These are phyloP conservation scores for Hanseniaspora guilliermondii DNA, from an alignment of 805 yeast genomes.

Conservation along the genomic window DNA sequence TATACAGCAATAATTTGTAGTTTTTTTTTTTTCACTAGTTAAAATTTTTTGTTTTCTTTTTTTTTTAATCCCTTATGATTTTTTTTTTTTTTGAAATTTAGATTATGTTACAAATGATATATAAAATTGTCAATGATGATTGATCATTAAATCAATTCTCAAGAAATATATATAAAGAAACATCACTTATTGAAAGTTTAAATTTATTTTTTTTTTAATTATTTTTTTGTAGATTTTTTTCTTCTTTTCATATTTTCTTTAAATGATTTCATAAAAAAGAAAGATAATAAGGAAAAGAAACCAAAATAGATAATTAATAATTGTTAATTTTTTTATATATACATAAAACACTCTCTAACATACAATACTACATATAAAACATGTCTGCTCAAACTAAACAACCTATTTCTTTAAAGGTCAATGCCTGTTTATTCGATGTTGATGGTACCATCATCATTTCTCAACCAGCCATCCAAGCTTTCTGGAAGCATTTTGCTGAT, in stretches of 20 bases:
- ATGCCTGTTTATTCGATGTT: constrained; percentile 60
- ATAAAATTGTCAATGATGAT: too few species aligned
- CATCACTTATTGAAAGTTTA: too few species aligned
- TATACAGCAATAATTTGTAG: too few species aligned
- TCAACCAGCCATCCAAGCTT: constrained; percentile 67
- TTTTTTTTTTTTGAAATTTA: neutral
- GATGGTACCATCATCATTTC: constrained; percentile 82
- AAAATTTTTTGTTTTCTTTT: too few species aligned
- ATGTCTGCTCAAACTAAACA: constrained; percentile 17
- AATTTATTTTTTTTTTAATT: too few species aligned
- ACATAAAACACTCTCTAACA: neutral
- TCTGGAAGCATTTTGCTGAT: constrained; percentile 65
- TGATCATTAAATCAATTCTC: too few species aligned
- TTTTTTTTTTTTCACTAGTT: too few species aligned
- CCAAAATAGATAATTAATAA: neutral
- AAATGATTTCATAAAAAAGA: too few species aligned
- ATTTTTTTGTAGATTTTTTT: too few species aligned
- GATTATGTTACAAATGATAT: too few species aligned
- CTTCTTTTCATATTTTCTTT: too few species aligned
- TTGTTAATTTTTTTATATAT: neutral
- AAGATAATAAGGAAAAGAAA: neutral
- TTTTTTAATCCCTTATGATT: neutral
- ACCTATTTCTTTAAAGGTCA: constrained; percentile 28
- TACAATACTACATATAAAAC: constrained; percentile 2
- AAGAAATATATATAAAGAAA: too few species aligned